Evolutionary conservation across 108 stramenopile genomes (phyloP).

Genomic region (Cyclotella kingstonii): DNA sequence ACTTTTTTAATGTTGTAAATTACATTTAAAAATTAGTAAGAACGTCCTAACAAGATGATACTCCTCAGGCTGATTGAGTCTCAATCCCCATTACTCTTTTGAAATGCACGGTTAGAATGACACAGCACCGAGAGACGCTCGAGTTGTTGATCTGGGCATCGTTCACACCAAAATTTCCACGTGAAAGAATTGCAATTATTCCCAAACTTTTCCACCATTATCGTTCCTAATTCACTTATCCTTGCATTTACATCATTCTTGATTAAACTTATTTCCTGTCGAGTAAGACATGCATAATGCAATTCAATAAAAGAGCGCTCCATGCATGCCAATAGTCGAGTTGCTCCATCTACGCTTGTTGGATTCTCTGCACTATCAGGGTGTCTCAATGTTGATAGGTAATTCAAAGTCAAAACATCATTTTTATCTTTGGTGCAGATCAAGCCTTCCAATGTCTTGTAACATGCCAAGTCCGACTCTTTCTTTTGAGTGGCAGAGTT

Average conservation of each 20-base stretch:
- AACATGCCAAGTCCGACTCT: constrained; percentile 23
- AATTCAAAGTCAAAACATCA: background rate
- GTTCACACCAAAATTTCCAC: constrained; percentile 20
- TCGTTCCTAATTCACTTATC: constrained; percentile 38
- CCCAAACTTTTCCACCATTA: constrained; percentile 15
- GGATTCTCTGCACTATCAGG: constrained; percentile 17
- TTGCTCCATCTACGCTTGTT: constrained; percentile 19
- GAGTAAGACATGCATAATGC: constrained; percentile 14
- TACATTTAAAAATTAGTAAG: too few species aligned
- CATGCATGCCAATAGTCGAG: constrained; percentile 19
- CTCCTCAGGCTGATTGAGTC: too few species aligned
- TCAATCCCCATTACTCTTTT: too few species aligned
- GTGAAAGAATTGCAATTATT: background rate
- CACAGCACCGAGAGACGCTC: constrained; percentile 20
- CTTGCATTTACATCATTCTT: constrained; percentile 29
- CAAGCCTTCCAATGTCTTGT: constrained; percentile 12
- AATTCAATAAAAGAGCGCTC: constrained; percentile 19
- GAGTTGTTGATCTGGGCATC: constrained; percentile 21
- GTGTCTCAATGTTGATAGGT: constrained; percentile 22
- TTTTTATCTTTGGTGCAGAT: background rate
- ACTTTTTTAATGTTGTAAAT: too few species aligned
- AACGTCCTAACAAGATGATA: too few species aligned
- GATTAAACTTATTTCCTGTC: constrained; percentile 29
- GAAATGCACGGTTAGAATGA: constrained; percentile 6
- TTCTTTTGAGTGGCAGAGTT: constrained; percentile 13